phyloP scores from a whole-genome alignment of 192 early-diverging fungal species.

The Borealophlyctis nickersoniae region DNA sequence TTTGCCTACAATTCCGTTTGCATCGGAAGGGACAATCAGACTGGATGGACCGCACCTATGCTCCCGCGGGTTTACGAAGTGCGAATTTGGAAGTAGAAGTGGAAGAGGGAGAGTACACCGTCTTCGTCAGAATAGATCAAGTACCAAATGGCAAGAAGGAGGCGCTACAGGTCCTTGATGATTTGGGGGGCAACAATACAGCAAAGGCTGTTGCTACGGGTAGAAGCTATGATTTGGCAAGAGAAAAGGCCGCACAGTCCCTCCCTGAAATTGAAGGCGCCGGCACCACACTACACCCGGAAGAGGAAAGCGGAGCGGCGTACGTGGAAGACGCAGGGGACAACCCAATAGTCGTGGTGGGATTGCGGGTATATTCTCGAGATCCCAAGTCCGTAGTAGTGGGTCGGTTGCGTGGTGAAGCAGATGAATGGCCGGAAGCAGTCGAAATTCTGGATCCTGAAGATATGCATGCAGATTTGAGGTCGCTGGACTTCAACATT shows the following conservation, averaged over 20 bases:
- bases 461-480: constrained; percentile 1
- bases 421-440: background rate
- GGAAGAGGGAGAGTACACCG: constrained; percentile 2
- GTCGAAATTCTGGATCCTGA: background rate
- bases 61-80: background rate
- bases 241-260: background rate
- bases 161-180: background rate
- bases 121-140: background rate
- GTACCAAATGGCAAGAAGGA: background rate
- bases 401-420: background rate
- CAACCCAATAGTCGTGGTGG: background rate
- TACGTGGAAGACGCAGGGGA: background rate
- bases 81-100: background rate
- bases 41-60: background rate
- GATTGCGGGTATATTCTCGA: constrained; percentile 3
- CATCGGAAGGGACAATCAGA: background rate
- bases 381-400: background rate
- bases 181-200: background rate
- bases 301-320: background rate
- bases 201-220: background rate
- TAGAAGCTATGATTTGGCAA: background rate
- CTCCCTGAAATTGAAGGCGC: too few species aligned
- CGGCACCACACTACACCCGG: background rate
- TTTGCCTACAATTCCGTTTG: background rate
- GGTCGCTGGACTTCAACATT: too few species aligned